phyloP scores from a whole-genome alignment of 2,329 filamentous ascomycete species.

The Xylariaceae sp. region DNA sequence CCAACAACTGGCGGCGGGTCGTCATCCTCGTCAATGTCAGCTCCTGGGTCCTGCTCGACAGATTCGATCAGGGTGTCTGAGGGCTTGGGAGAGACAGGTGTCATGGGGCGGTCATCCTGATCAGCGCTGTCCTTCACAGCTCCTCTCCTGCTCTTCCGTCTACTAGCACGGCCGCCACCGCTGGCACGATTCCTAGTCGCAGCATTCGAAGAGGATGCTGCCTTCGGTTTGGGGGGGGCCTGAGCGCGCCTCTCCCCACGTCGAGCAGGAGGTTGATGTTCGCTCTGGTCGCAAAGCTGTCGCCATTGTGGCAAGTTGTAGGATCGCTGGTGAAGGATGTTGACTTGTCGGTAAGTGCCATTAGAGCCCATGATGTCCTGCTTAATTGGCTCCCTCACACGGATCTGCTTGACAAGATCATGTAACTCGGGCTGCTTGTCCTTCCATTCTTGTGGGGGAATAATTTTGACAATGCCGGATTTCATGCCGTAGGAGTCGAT shows the following conservation, averaged over 20 bases:
- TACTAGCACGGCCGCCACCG: constrained; percentile 30
- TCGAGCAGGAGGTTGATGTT: constrained; percentile 89
- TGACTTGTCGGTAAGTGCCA: constrained; percentile 94
- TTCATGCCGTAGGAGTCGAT: constrained; percentile 96
- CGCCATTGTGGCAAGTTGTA: constrained; percentile 98
- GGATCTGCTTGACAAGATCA: constrained; percentile 84
- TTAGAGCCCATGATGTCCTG: constrained; percentile 97
- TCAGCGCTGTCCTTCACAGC: constrained; percentile 35
- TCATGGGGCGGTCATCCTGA: constrained; percentile 51
- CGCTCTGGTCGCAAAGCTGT: constrained; percentile 85
- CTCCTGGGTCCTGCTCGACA: constrained; percentile 44
- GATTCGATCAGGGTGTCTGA: constrained; percentile 41
- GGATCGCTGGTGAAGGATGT: constrained; percentile 90
- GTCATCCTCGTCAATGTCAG: constrained; percentile 42
- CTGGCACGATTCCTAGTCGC: constrained; percentile 33
- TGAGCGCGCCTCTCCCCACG: constrained; percentile 75
- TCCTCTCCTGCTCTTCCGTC: constrained; percentile 32
- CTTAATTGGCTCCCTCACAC: constrained; percentile 94
- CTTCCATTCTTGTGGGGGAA: constrained; percentile 92
- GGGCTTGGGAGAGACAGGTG: constrained; percentile 50
- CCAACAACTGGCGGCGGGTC: constrained; percentile 30
- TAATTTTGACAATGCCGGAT: constrained; percentile 92
- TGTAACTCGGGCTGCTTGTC: constrained; percentile 73
- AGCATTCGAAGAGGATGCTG: constrained; percentile 28
- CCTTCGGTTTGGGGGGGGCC: constrained; percentile 46